A percentile compares a stretch with the other conserved stretches of the same genome.
These are phyloP conservation scores for Haplosporangium sp. DNA, from an alignment of 371 early-diverging fungal species.

Conservation along the genomic window DNA sequence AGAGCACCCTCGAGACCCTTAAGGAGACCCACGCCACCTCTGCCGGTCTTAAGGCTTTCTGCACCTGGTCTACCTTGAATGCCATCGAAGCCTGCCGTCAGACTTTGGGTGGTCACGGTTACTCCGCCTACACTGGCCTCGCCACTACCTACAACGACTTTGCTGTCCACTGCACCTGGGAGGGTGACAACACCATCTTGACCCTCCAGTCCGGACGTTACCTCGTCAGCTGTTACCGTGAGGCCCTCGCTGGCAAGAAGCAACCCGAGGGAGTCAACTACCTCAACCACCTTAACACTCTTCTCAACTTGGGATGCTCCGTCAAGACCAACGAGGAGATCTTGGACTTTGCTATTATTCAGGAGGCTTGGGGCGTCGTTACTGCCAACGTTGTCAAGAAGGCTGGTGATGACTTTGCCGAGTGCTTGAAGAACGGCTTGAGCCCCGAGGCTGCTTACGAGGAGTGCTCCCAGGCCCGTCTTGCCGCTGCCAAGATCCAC, in stretches of 20 bases:
- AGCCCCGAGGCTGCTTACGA: conserved; percentile 88
- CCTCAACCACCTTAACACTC: conserved; percentile 69
- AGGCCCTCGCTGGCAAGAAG: conserved; percentile 79
- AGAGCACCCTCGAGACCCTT: conserved; percentile 77
- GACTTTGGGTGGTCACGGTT: conserved; percentile 93
- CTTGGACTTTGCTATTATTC: conserved; percentile 71
- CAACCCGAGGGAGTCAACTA: conserved; percentile 88
- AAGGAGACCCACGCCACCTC: conserved; percentile 94
- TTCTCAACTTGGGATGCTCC: conserved; percentile 67
- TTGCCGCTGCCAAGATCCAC: conserved; percentile 91
- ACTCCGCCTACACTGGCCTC: conserved; percentile 92
- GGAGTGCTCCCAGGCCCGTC: conserved; percentile 84
- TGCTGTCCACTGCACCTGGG: conserved; percentile 96
- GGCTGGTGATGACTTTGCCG: conserved; percentile 85
- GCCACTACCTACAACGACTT: conserved; percentile 90
- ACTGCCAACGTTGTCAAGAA: conserved; percentile 86
- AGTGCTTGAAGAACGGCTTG: conserved; percentile 73
- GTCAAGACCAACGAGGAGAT: conserved; percentile 70
- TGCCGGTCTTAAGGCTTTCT: conserved; percentile 95
- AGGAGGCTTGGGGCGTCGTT: conserved; percentile 88
- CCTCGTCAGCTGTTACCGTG: conserved; percentile 84
- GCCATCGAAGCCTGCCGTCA: conserved; percentile 92
- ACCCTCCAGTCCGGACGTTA: conserved; percentile 93
- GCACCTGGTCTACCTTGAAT: conserved; percentile 90
- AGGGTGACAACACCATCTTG: conserved; percentile 92